A percentile compares a stretch with the other conserved stretches of the same genome.
These are phyloP conservation scores for Durio zibethinus DNA, from an alignment of 345 rosid genomes.

Conservation along the genomic window DNA sequence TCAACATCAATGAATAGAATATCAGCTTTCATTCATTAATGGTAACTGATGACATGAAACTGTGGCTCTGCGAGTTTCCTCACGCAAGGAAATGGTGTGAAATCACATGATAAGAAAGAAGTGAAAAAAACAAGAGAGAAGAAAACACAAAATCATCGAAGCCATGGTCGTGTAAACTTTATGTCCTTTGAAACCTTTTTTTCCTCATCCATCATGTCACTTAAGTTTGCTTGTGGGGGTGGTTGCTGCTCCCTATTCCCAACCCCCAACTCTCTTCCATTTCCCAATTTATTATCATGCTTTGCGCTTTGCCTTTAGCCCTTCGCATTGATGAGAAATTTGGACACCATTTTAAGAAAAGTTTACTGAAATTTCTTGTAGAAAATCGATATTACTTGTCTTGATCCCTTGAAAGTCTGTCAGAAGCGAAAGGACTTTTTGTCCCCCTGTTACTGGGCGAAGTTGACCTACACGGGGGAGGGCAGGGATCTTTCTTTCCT, in stretches of 20 bases:
- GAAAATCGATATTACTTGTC: too few species aligned
- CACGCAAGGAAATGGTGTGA: slow-evolving; percentile 21
- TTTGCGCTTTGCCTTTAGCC: background rate
- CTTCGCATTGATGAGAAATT: background rate
- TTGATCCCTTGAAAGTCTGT: background rate
- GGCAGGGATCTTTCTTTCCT: background rate
- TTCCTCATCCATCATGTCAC: slow-evolving; percentile 34
- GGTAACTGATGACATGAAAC: slow-evolving; percentile 4
- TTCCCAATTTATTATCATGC: background rate
- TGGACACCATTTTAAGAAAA: background rate
- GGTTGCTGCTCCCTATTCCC: slow-evolving; percentile 10
- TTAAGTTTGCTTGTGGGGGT: slow-evolving; percentile 20
- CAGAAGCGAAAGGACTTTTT: background rate
- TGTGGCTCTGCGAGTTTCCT: slow-evolving; percentile 19
- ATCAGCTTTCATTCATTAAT: too few species aligned
- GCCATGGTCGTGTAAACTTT: slow-evolving; percentile 10
- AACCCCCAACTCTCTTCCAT: background rate
- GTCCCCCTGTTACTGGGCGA: background rate
- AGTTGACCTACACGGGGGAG: background rate
- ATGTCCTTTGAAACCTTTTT: slow-evolving; percentile 20
- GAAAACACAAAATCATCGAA: background rate
- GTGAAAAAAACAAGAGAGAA: background rate
- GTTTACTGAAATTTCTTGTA: background rate
- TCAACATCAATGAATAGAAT: slow-evolving; percentile 31
- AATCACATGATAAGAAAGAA: slow-evolving; percentile 17